These are phyloP conservation scores for Orbilia quercus DNA, from an alignment of 2,329 filamentous ascomycete genomes.

Conservation along the genomic window DNA sequence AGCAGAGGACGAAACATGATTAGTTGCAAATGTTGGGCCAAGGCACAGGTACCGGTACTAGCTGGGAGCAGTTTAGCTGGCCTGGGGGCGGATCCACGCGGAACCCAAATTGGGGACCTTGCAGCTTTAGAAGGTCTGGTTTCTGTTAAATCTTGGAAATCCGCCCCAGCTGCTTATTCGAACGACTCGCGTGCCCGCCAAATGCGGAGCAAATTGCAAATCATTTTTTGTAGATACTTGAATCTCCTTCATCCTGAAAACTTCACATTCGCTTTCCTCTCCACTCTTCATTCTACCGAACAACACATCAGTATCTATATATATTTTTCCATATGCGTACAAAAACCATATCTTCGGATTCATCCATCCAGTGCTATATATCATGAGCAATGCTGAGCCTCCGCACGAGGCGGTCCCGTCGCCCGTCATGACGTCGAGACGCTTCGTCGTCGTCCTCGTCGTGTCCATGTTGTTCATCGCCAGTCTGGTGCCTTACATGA, in stretches of 20 bases:
- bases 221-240: slow-evolving; percentile 5
- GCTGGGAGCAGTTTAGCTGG: too few species aligned
- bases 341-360: too few species aligned
- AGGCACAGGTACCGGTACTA: slow-evolving; percentile 15
- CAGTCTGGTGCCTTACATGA: slow-evolving; percentile 39
- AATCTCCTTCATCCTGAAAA: slow-evolving; percentile 1
- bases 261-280: background rate
- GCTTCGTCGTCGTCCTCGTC: slow-evolving; percentile 22
- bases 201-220: slow-evolving; percentile 7
- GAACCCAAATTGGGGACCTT: slow-evolving; percentile 10
- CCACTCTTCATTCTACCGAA: slow-evolving; percentile 4
- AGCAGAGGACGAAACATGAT: slow-evolving; percentile 2
- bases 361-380: too few species aligned
- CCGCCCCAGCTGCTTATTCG: slow-evolving; percentile 45
- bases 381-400: slow-evolving; percentile 36
- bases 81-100: slow-evolving; percentile 50
- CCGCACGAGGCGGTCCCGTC: slow-evolving; percentile 16
- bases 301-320: slow-evolving; percentile 19
- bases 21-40: slow-evolving; percentile 11
- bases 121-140: slow-evolving; percentile 21
- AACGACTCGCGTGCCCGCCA: slow-evolving; percentile 46
- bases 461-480: slow-evolving; percentile 34
- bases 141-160: slow-evolving; percentile 13
- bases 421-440: slow-evolving; percentile 23
- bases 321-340: slow-evolving; percentile 12